Percentiles rank a stretch among this genome's conserved stretches.
These are phyloP conservation scores for Ogataea hybrid DNA, from an alignment of 1,139 yeast genomes.

Conservation along the genomic window DNA sequence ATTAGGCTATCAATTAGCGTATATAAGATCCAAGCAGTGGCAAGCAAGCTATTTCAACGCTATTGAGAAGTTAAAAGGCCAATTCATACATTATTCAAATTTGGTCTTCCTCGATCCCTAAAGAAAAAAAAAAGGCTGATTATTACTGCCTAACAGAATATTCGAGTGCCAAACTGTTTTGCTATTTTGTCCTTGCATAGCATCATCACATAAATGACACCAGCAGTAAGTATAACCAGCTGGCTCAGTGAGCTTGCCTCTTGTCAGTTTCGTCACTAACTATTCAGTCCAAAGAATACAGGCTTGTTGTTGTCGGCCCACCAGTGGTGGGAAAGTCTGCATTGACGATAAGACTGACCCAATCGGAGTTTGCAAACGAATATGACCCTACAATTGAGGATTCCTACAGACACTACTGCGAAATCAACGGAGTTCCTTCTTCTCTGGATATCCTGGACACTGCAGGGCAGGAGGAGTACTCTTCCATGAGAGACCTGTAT, in stretches of 20 bases:
- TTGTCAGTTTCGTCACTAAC: neutral
- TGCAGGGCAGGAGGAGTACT: slow-evolving; percentile 97
- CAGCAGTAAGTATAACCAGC: slow-evolving; percentile 3
- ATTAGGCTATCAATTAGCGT: neutral
- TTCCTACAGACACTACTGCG: slow-evolving; percentile 56
- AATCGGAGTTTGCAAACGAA: slow-evolving; percentile 90
- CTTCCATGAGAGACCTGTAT: slow-evolving; percentile 83
- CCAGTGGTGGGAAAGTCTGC: slow-evolving; percentile 99
- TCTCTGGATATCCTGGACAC: slow-evolving; percentile 84
- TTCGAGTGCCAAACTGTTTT: neutral
- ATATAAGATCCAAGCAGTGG: neutral
- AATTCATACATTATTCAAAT: neutral
- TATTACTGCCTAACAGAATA: neutral
- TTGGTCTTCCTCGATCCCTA: too few relatives aligned
- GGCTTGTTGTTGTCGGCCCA: slow-evolving; percentile 94
- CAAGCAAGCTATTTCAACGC: too few relatives aligned
- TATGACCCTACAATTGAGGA: slow-evolving; percentile 98
- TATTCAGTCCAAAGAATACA: slow-evolving; percentile 56
- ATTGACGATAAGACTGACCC: slow-evolving; percentile 84
- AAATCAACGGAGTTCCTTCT: slow-evolving; percentile 49
- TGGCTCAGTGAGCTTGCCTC: neutral
- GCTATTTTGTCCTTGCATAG: neutral
- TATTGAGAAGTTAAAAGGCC: too few relatives aligned
- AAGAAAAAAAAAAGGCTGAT: neutral
- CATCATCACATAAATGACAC: neutral